Evolutionary conservation across 116 monocot genomes (phyloP).

Genomic region (Papilionanthe hybrid): DNA sequence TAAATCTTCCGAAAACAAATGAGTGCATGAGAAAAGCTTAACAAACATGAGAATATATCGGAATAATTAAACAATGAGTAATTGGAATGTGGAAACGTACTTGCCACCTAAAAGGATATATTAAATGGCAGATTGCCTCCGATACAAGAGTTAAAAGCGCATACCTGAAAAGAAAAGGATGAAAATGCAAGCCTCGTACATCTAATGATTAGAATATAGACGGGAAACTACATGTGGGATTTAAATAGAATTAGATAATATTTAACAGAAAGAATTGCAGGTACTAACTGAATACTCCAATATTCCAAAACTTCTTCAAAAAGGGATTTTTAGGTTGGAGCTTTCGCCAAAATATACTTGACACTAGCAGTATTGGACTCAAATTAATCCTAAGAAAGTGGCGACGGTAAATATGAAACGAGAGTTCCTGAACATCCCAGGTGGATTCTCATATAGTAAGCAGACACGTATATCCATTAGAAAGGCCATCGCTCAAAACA

Average conservation of each 20-base stretch:
- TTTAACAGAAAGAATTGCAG: background rate
- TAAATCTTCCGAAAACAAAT: background rate
- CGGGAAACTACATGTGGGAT: background rate
- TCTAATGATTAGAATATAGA: background rate
- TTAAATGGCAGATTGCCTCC: conserved; percentile 96
- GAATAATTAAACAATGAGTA: background rate
- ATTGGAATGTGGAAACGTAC: conserved; percentile 30
- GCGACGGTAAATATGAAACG: too few relatives aligned
- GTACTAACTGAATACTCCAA: background rate
- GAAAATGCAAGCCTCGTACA: background rate
- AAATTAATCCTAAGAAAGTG: too few relatives aligned
- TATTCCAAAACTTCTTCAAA: background rate
- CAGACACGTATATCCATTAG: too few relatives aligned
- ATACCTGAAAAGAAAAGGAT: conserved; percentile 50
- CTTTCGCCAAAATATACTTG: background rate
- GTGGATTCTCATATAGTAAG: too few relatives aligned
- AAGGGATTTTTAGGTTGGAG: background rate
- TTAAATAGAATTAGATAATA: background rate
- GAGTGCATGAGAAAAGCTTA: background rate
- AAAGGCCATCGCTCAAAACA: too few relatives aligned
- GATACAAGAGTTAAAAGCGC: conserved; percentile 89
- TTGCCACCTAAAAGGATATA: conserved; percentile 98
- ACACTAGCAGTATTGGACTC: background rate
- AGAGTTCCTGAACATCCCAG: too few relatives aligned
- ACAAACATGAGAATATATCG: background rate